A percentile compares a stretch with the other conserved stretches of the same genome.
Evolutionary conservation across 176 grass and related monocot genomes (phyloP).

Genomic region (Eragrostis curvula): DNA sequence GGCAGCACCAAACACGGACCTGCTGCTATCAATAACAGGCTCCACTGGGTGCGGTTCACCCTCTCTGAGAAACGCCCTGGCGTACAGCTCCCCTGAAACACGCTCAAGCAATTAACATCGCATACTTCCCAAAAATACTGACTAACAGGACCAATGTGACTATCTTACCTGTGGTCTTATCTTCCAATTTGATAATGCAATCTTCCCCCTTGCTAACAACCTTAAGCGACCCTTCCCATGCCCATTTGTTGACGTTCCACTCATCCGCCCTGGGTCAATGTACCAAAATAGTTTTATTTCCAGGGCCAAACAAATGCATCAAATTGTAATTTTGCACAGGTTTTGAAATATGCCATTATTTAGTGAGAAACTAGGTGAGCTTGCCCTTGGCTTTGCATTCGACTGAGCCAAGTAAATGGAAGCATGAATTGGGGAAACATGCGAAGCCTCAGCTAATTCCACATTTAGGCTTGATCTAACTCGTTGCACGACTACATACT

Average conservation of each 20-base stretch:
- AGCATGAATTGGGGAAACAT: neutral
- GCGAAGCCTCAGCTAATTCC: neutral
- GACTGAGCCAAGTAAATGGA: neutral
- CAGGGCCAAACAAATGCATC: neutral
- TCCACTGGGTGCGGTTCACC: conserved; percentile 94
- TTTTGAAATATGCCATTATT: neutral
- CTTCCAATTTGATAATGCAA: conserved; percentile 93
- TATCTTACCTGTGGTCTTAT: conserved; percentile 74
- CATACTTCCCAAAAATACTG: neutral
- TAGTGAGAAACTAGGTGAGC: neutral
- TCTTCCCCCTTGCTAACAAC: conserved; percentile 95
- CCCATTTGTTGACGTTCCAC: conserved; percentile 99
- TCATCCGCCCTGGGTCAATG: conserved; percentile 80
- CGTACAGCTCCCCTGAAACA: conserved; percentile 85
- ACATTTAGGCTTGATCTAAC: neutral
- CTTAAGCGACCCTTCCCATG: conserved; percentile 92
- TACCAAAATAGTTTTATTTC: conserved; percentile 2
- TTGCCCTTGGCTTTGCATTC: neutral
- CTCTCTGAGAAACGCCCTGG: conserved; percentile 88
- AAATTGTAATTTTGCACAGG: neutral
- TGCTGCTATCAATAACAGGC: conserved; percentile 95
- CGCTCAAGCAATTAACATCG: conserved; percentile 31
- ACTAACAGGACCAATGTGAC: neutral
- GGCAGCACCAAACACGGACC: conserved; percentile 47
- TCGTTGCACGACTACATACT: neutral